Conservation (phyloP, 495 filamentous ascomycete genomes). For the Penicillium subrubescens region DNA sequence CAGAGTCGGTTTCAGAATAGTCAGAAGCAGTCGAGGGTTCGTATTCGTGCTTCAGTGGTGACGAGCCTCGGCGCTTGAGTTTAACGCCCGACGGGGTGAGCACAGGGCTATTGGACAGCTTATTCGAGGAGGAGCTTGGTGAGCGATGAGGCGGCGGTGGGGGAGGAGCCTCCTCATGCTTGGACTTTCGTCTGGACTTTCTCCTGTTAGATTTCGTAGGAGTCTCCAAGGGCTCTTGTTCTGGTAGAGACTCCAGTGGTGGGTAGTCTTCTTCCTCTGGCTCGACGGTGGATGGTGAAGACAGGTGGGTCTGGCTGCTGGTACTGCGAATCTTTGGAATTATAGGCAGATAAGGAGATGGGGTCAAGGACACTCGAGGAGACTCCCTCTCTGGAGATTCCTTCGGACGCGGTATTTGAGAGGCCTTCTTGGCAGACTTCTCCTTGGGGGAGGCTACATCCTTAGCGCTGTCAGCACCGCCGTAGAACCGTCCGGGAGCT, state of each 20-base stretch:
- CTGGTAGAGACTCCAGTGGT: conserved; percentile 30
- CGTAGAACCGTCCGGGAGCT: conserved; percentile 22
- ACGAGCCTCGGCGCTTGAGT: conserved; percentile 75
- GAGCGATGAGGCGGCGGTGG: conserved; percentile 57
- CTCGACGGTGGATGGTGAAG: conserved; percentile 18
- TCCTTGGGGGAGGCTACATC: conserved; percentile 13
- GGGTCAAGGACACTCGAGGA: conserved; percentile 58
- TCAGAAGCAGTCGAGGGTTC: conserved; percentile 83
- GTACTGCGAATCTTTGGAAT: conserved; percentile 57
- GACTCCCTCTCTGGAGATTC: conserved; percentile 32
- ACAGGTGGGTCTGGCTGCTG: conserved; percentile 42
- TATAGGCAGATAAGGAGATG: conserved; percentile 56
- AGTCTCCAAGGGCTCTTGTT: conserved; percentile 29
- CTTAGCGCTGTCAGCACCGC: conserved; percentile 12
- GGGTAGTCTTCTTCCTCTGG: conserved; percentile 41
- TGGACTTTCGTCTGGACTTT: conserved; percentile 35
- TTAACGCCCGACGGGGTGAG: conserved; percentile 43
- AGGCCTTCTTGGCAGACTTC: conserved; percentile 31
- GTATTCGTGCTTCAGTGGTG: conserved; percentile 97
- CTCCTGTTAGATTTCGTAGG: conserved; percentile 37
- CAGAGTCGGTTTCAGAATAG: conserved; percentile 49
- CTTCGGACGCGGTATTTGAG: conserved; percentile 17
- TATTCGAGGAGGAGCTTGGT: conserved; percentile 41
- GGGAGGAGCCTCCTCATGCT: conserved; percentile 44
- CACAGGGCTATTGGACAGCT: conserved; percentile 53